Percentiles rank a stretch among this genome's conserved stretches.
Conservation (phyloP, 2,329 filamentous ascomycete species). For the Thielaviopsis euricoi region DNA sequence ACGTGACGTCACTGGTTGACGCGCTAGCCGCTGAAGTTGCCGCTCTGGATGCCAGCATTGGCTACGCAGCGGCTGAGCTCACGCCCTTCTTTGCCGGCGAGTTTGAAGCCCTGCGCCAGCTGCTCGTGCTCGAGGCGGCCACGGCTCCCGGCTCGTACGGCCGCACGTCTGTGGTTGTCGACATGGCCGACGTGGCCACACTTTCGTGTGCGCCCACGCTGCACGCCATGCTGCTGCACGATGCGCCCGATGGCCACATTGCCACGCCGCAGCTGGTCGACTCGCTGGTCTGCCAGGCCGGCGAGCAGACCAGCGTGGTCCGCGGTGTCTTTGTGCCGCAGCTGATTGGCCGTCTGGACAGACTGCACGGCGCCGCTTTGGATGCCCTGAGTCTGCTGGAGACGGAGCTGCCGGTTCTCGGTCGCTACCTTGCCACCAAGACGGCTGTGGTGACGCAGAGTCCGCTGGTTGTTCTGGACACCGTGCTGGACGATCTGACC, state of each 20-base stretch:
- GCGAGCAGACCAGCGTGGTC: constrained; percentile 23
- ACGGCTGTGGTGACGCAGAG: constrained; percentile 32
- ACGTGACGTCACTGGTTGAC: constrained; percentile 30
- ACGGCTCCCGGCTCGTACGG: constrained; percentile 1
- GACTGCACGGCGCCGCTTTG: constrained; percentile 35
- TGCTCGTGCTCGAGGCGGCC: constrained; percentile 25
- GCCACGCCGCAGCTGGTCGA: constrained; percentile 29
- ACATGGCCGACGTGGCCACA: constrained; percentile 25
- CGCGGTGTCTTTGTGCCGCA: constrained; percentile 25
- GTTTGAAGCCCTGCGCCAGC: constrained; percentile 41
- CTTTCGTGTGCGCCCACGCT: constrained; percentile 30
- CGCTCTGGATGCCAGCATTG: constrained; percentile 30
- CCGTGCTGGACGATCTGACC: constrained; percentile 28
- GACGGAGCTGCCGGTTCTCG: constrained; percentile 45
- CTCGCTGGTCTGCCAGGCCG: constrained; percentile 25
- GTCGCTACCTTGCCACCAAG: constrained; percentile 34
- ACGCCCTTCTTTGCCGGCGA: constrained; percentile 35
- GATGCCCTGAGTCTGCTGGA: constrained; percentile 47
- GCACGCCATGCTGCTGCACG: constrained; percentile 25
- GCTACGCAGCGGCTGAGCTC: constrained; percentile 23
- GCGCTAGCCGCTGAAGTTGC: constrained; percentile 35
- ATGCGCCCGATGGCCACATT: constrained; percentile 19
- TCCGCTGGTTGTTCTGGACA: constrained; percentile 31
- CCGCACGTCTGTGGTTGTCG: not conserved
- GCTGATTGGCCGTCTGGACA: constrained; percentile 38